Evolutionary conservation across 305 asterid genomes (phyloP), one percentile per base, ranked within the genome.

Genomic region (Ilex paraguariensis): DNA sequence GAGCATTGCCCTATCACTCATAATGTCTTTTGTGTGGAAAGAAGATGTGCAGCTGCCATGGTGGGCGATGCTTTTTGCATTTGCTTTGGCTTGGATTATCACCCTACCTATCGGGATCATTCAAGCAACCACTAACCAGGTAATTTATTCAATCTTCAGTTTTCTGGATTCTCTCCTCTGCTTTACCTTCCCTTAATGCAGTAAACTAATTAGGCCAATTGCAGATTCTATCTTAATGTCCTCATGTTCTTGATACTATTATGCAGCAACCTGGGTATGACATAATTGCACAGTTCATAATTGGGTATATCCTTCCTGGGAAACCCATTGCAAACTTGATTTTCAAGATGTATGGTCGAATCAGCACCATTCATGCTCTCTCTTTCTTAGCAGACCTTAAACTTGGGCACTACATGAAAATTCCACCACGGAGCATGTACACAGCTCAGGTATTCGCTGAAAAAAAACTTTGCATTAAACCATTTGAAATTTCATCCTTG

Each of bases 231-330:
- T 36, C 42, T 8, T 36, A 36, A 36, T 36, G 6, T 36, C 42
- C 6, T 36, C 5, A 8, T 8, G 6, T 46, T 46, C 52, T 10
- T 52, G 31, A 13, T 5, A 6, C 3, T 52, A n/a, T 15, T 52
- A 5, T n/a, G 30, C 96, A 92, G 98, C 99, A 93, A 93, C 97
- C 99, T 7, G 99, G 99, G 58, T 90, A 90, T 52, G 99, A 93
- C 81, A 93, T 93, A 52, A 93, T 93, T 3, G 97, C 99, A 0
- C 97, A 93, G 83, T 93, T 90, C 87, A 90, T 93, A 46, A 82
- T 93, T 3, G 99, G 99, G 2, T 93, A 86, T 59, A 56, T 93
- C 59, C 92, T 90, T 13, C 99, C 99, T 2, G 99, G 99, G 58
- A 90, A 93, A 71, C 99, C 99, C 16, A 93, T 93, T 30, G 99